Evolutionary conservation across 352 stramenopile species (phyloP).

Genomic region (Phytophthora hibernalis): DNA sequence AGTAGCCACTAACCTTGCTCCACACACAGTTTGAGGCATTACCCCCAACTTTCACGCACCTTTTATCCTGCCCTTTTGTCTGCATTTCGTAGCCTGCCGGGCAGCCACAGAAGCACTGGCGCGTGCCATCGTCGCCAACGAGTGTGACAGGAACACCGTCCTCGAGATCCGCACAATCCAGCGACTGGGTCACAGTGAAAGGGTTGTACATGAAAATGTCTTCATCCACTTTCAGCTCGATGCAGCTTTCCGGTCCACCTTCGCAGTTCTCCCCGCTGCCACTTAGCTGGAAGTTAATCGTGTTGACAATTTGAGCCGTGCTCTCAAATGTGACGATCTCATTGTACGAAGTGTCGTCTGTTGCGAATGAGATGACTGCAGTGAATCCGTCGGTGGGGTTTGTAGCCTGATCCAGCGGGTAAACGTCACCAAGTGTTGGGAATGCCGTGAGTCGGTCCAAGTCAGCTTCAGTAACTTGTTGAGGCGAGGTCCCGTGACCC

Average conservation of each 20-base stretch:
- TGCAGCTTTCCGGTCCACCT: slow-evolving; percentile 36
- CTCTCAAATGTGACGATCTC: slow-evolving; percentile 41
- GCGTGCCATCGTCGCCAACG: slow-evolving; percentile 35
- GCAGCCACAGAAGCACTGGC: slow-evolving; percentile 68
- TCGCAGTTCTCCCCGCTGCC: slow-evolving; percentile 18
- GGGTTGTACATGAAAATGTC: slow-evolving; percentile 78
- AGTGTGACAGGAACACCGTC: slow-evolving; percentile 59
- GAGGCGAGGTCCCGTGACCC: background rate
- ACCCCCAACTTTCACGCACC: slow-evolving; percentile 33
- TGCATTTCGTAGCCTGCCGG: slow-evolving; percentile 48
- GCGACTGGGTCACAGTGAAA: slow-evolving; percentile 47
- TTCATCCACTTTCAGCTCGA: slow-evolving; percentile 41
- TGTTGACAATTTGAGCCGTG: slow-evolving; percentile 31
- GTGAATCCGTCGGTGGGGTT: slow-evolving; percentile 16
- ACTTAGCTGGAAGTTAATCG: slow-evolving; percentile 51
- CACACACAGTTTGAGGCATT: slow-evolving; percentile 49
- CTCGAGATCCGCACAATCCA: slow-evolving; percentile 44
- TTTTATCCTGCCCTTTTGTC: slow-evolving; percentile 17
- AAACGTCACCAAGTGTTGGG: slow-evolving; percentile 35
- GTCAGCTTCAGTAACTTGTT: slow-evolving; percentile 28
- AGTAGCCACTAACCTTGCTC: slow-evolving; percentile 41
- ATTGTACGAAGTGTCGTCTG: slow-evolving; percentile 42
- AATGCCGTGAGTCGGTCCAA: slow-evolving; percentile 40
- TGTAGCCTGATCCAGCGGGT: slow-evolving; percentile 20
- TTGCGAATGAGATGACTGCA: slow-evolving; percentile 51